Base-by-base conservation (phyloP, 75 land plant species). In the Pinus tabuliformis region DNA sequence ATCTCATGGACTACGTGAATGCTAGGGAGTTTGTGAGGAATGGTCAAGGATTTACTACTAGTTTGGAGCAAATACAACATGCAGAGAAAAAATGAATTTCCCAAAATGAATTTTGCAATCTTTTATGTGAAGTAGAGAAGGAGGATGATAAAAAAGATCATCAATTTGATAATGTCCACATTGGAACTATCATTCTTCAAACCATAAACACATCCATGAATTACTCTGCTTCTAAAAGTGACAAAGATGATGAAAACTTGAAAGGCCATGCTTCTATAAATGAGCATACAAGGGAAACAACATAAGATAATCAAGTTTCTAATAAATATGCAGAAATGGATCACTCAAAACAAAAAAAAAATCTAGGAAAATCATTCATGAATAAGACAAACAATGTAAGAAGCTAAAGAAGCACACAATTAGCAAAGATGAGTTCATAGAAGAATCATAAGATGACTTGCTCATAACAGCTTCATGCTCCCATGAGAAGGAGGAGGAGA, bases 401-500 rank as follows among this genome's bases (percentile, higher is more conserved):
- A 61, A 22, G 6, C 62, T 20, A 61, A 78, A 56, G 58, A 74
- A 75, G 73, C 73, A 59, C n/a, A 28, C 62, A 66, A 37, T n/a
- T 1, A n/a, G 22, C 9, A 14, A 39, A 20, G 61, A 57, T 36
- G 76, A 75, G 28, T 12, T 6, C 8, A 70, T 57, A 5, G 17
- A 18, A 21, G 66, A 59, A 59, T 42, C 61, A 36, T 61, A 21
- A 33, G 1, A 57, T 61, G 76, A 66, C 30, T 22, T 62, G 14
- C 26, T n/a, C 4, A 20, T 37, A 52, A 36, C 26, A 9, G 30
- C 28, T 54, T 52, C 30, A 64, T 24, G 30, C 26, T 39, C 56
- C 18, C 57, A 65, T 37, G 22, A 60, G 81, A 64, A 24, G 62
- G 78, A 42, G 57, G 36, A n/a, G n/a, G n/a, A n/a, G n/a, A n/a